Conservation (phyloP, 169 alveolate species). For the Eimeria brunetti region DNA sequence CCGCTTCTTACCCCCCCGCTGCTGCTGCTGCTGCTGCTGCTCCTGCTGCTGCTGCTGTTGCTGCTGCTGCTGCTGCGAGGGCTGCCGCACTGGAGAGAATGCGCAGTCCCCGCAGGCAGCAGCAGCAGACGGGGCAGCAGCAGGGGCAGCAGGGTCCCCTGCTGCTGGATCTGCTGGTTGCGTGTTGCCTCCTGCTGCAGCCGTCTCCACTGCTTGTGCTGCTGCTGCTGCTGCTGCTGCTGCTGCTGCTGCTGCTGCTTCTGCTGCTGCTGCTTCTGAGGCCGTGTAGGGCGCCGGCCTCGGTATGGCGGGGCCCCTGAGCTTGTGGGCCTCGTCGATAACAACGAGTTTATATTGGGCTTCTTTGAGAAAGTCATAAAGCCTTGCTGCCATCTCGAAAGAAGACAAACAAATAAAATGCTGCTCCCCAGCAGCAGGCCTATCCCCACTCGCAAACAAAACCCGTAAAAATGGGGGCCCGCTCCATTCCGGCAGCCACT, state of each 20-base stretch:
- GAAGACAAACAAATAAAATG: slow-evolving; percentile 69
- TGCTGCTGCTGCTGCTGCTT: neutral
- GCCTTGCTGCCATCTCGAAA: slow-evolving; percentile 74
- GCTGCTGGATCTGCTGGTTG: neutral
- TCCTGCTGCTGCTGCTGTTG: neutral
- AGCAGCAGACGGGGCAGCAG: neutral
- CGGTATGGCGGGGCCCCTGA: slow-evolving; percentile 71
- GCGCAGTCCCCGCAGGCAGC: neutral
- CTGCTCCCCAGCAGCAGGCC: slow-evolving; percentile 42
- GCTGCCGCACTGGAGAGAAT: neutral
- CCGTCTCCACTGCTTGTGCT: neutral
- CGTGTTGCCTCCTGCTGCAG: neutral
- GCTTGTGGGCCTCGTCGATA: slow-evolving; percentile 80
- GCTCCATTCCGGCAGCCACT: slow-evolving; percentile 71
- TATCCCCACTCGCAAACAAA: slow-evolving; percentile 72
- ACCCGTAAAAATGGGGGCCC: slow-evolving; percentile 58
- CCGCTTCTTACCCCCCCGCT: neutral
- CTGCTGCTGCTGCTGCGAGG: neutral
- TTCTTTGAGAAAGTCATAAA: slow-evolving; percentile 61
- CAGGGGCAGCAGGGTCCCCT: neutral
- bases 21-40: neutral
- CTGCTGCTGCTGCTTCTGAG: slow-evolving; percentile 63
- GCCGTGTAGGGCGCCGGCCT: slow-evolving; percentile 37
- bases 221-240: neutral
- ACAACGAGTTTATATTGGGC: slow-evolving; percentile 70